phyloP scores from a whole-genome alignment of 208 protist species.

The Strigomonas culicis region DNA sequence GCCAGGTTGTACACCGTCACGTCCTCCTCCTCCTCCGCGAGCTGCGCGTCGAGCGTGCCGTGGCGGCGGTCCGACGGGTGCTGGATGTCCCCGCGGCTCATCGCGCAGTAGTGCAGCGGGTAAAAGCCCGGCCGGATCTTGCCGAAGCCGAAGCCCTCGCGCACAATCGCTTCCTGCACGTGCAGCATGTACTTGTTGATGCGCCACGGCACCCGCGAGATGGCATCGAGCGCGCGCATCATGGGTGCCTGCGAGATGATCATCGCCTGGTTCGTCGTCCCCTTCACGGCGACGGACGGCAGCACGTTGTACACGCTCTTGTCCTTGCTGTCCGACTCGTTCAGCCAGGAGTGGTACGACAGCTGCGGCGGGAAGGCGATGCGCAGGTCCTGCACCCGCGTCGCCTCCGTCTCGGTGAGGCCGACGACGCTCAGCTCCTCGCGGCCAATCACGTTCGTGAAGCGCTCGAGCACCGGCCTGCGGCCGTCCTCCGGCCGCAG shows the following conservation, averaged over 20 bases:
- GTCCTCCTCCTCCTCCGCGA: slow-evolving; percentile 26
- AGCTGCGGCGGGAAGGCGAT: slow-evolving; percentile 88
- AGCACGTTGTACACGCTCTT: slow-evolving; percentile 91
- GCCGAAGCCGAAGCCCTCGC: slow-evolving; percentile 89
- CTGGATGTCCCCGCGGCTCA: slow-evolving; percentile 59
- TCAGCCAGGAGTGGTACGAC: slow-evolving; percentile 87
- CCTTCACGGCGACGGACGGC: slow-evolving; percentile 86
- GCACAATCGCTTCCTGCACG: slow-evolving; percentile 90
- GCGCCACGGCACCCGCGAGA: slow-evolving; percentile 89
- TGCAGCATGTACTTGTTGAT: slow-evolving; percentile 93
- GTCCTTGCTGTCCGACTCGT: slow-evolving; percentile 84
- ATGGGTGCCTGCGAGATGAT: slow-evolving; percentile 90
- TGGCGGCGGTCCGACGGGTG: slow-evolving; percentile 29
- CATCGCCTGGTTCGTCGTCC: slow-evolving; percentile 87
- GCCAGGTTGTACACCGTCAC: slow-evolving; percentile 63
- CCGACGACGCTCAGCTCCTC: slow-evolving; percentile 65
- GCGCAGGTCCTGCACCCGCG: slow-evolving; percentile 67
- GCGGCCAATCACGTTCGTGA: slow-evolving; percentile 41
- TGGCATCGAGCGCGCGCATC: slow-evolving; percentile 89
- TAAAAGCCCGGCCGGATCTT: slow-evolving; percentile 90
- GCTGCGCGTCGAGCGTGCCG: background rate
- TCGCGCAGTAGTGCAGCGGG: slow-evolving; percentile 74
- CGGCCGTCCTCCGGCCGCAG: slow-evolving; percentile 44
- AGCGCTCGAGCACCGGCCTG: slow-evolving; percentile 63
- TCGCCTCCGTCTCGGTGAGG: slow-evolving; percentile 60